phyloP scores from a whole-genome alignment of 305 asterid genomes.

The Salvia sclarea region DNA sequence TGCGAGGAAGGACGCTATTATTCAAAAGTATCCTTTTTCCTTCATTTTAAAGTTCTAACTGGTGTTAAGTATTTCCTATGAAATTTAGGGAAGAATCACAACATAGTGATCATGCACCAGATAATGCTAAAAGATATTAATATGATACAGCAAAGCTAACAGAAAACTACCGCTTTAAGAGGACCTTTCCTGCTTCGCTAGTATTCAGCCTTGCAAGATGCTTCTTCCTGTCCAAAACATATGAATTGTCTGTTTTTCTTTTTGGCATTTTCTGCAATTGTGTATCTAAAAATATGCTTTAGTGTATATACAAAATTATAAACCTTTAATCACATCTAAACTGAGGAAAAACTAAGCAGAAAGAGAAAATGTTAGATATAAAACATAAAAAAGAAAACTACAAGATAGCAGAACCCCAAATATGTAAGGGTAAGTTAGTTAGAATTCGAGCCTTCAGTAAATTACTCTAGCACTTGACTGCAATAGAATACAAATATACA shows the following conservation, averaged over 20 bases:
- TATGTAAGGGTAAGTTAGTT: not conserved
- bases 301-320: conserved; percentile 40
- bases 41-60: not conserved
- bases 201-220: conserved; percentile 94
- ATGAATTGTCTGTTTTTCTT: conserved; percentile 93
- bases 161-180: conserved; percentile 75
- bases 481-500: not conserved
- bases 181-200: conserved; percentile 90
- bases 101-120: not conserved
- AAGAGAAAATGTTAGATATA: not conserved
- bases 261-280: conserved; percentile 99
- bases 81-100: not conserved
- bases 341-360: not conserved
- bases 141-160: conserved; percentile 5
- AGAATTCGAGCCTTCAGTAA: not conserved
- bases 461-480: not conserved
- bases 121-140: not conserved
- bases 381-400: not conserved
- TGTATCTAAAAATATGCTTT: conserved; percentile 64
- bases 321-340: not conserved
- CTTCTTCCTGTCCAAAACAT: conserved; percentile 85
- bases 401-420: not conserved
- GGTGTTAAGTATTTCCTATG: not conserved
- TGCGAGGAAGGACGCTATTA: not conserved
- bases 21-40: not conserved